phyloP scores from a whole-genome alignment of 441 rosid genomes.

The Eutrema salsugineum region DNA sequence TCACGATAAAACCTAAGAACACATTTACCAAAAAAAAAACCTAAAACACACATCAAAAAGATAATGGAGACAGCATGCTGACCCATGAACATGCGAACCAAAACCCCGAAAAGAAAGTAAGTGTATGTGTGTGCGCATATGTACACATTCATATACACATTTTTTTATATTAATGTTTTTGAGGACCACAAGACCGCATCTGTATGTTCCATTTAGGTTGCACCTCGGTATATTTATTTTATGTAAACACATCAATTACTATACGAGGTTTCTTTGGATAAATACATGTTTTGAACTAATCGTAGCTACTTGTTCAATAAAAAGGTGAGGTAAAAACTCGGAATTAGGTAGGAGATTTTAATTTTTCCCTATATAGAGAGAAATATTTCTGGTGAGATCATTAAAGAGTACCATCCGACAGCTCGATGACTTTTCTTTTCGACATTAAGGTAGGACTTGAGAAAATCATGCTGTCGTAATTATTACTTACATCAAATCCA shows the following conservation, averaged over 20 bases:
- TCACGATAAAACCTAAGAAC: neutral
- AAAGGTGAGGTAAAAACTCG: neutral
- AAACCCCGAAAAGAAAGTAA: slow-evolving; percentile 1
- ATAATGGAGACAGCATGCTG: slow-evolving; percentile 32
- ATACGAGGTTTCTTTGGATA: slow-evolving; percentile 21
- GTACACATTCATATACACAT: neutral
- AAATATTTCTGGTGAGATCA: slow-evolving; percentile 28
- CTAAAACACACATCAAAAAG: neutral
- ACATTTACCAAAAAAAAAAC: neutral
- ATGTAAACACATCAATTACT: slow-evolving; percentile 6
- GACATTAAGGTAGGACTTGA: slow-evolving; percentile 27
- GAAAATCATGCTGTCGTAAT: slow-evolving; percentile 29
- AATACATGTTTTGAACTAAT: neutral
- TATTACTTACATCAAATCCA: slow-evolving; percentile 18
- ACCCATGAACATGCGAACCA: slow-evolving; percentile 32
- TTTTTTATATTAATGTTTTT: neutral
- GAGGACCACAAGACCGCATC: slow-evolving; percentile 14
- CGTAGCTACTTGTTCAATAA: neutral
- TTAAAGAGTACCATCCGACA: slow-evolving; percentile 35
- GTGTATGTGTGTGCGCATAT: neutral
- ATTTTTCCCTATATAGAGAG: neutral
- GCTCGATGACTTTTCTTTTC: slow-evolving; percentile 34
- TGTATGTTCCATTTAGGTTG: neutral
- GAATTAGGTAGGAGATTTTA: slow-evolving; percentile 13
- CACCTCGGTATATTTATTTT: neutral